A percentile compares a stretch with the other conserved stretches of the same genome.
These are phyloP conservation scores for Astrothelium macrocarpum DNA, from an alignment of 495 filamentous ascomycete species.

Conservation along the genomic window DNA sequence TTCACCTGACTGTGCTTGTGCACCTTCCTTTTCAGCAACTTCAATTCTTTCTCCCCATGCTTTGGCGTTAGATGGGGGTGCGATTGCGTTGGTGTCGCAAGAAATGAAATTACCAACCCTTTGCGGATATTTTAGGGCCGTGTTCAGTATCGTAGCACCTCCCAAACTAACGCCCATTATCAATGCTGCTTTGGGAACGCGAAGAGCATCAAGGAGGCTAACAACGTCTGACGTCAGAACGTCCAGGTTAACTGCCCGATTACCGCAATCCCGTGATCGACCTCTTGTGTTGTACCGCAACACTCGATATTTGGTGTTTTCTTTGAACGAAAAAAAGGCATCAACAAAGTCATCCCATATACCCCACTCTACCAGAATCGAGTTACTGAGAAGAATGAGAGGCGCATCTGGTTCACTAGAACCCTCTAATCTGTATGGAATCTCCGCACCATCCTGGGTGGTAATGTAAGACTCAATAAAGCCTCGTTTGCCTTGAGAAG, in stretches of 20 bases:
- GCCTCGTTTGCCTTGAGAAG: slow-evolving; percentile 32
- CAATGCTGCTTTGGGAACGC: slow-evolving; percentile 24
- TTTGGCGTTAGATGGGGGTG: slow-evolving; percentile 56
- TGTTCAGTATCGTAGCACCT: slow-evolving; percentile 63
- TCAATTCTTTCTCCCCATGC: slow-evolving; percentile 70
- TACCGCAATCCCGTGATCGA: slow-evolving; percentile 36
- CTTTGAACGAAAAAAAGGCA: slow-evolving; percentile 45
- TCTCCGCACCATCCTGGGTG: slow-evolving; percentile 52
- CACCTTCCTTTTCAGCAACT: slow-evolving; percentile 51
- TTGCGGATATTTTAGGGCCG: slow-evolving; percentile 54
- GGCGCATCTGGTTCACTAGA: slow-evolving; percentile 54
- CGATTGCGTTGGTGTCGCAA: slow-evolving; percentile 67
- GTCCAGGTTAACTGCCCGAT: slow-evolving; percentile 51
- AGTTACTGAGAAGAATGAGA: slow-evolving; percentile 63
- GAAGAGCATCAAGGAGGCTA: slow-evolving; percentile 27
- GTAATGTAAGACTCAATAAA: slow-evolving; percentile 58
- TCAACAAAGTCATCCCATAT: slow-evolving; percentile 71
- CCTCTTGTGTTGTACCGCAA: slow-evolving; percentile 64
- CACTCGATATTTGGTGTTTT: slow-evolving; percentile 56
- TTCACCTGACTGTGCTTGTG: slow-evolving; percentile 39
- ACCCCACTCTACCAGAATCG: slow-evolving; percentile 57
- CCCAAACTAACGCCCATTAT: slow-evolving; percentile 69
- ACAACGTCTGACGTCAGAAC: slow-evolving; percentile 56
- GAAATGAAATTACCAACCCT: slow-evolving; percentile 53
- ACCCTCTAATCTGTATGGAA: slow-evolving; percentile 69